phyloP scores from a whole-genome alignment of 257 asterid genomes.

The Solanum paucissectum region DNA sequence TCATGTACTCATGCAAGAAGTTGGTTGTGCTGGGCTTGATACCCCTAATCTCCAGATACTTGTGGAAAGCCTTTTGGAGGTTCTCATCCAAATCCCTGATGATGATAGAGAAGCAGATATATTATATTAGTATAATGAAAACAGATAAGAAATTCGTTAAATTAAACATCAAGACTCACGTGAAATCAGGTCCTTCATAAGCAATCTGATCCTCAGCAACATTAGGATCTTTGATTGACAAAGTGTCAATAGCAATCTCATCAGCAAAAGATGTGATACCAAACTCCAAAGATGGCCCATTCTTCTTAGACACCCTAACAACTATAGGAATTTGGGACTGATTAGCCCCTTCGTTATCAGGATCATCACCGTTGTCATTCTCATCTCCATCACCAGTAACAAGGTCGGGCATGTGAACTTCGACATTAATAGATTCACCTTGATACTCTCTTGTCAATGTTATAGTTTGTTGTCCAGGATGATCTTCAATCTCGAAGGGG shows the following conservation, averaged over 20 bases:
- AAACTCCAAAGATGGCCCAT: conserved; percentile 59
- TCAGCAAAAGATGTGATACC: conserved; percentile 62
- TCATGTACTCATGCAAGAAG: conserved; percentile 77
- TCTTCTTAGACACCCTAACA: conserved; percentile 54
- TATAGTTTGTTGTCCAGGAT: conserved; percentile 53
- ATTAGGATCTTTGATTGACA: conserved; percentile 47
- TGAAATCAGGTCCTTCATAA: conserved; percentile 84
- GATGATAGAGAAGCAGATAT: not conserved
- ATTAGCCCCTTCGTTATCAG: conserved; percentile 13
- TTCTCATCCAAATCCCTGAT: conserved; percentile 86
- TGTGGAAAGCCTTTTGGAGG: conserved; percentile 88
- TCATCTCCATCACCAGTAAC: conserved; percentile 30
- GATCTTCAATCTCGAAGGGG: conserved; percentile 67
- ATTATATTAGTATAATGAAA: not conserved
- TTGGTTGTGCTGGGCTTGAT: conserved; percentile 69
- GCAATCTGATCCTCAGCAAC: conserved; percentile 54
- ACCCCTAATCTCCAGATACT: conserved; percentile 85
- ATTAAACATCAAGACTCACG: conserved; percentile 25
- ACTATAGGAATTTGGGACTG: conserved; percentile 46
- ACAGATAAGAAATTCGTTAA: not conserved
- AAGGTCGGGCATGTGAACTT: conserved; percentile 68
- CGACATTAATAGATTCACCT: conserved; percentile 56
- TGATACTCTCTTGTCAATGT: conserved; percentile 50
- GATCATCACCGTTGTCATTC: conserved; percentile 12
- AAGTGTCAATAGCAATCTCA: conserved; percentile 52